Base-by-base conservation (phyloP, 73 alveolate species). In the Diophrys sp. region DNA sequence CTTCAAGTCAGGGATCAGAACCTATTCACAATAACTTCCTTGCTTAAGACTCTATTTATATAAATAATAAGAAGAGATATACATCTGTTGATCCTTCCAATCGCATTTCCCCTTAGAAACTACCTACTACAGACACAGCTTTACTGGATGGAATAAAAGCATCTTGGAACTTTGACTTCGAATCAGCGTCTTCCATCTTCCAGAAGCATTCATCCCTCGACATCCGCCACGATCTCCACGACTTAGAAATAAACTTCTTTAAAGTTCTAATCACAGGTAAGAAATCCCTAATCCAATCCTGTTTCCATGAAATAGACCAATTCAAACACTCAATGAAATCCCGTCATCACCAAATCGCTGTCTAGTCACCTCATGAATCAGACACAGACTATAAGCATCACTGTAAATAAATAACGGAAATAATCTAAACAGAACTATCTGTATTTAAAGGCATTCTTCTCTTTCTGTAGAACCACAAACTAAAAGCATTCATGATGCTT, bases 251-350 rank as follows among this genome's bases (percentile, higher is more conserved):
- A 0, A 57, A 74, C 25, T 27, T 87, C 26, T 81, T 87, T 76
- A 68, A 81, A 44, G 87, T 87, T 1, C 67, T 87, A 0, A 84
- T 87, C 24, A 87, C 94, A 14, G 94, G 94, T 25, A 80, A 80
- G 73, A 80, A 80, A 57, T 54, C 78, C 56, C 53, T 80, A 29
- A 80, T 80, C 23, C 83, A 80, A 54, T 24, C 14, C 24, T 54
- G 89, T 72, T 34, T 80, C 56, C 30, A 71, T 23, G 77, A 80
- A 30, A 44, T 80, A 0, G 1, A 31, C 11, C 70, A 30, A 0
- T 54, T 80, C n/a, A 80, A 73, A 30, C 71, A 27, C 23, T 30
- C 53, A 53, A 26, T 80, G 27, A n/a, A 79, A 23, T n/a, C n/a
- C n/a, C n/a, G n/a, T n/a, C n/a, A n/a, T n/a, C n/a, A n/a, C n/a